A percentile compares a stretch with the other conserved stretches of the same genome.
Evolutionary conservation across 352 stramenopile genomes (phyloP).

Genomic region (Phytophthora chlamydospora): DNA sequence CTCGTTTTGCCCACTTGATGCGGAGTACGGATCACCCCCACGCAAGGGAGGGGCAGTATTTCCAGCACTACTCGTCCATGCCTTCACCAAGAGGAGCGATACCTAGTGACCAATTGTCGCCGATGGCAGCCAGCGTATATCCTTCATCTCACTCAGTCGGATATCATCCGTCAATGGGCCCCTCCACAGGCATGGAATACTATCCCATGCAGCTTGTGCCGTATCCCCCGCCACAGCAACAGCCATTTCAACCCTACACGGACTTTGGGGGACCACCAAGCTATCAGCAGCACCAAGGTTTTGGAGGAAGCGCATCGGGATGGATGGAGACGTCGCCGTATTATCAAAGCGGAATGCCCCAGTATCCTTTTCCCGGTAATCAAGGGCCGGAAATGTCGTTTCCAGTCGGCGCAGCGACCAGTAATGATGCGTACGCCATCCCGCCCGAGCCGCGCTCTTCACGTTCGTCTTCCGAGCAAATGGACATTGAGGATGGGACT

Average conservation of each 20-base stretch:
- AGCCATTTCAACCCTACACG: slow-evolving; percentile 33
- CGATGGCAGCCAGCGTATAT: slow-evolving; percentile 25
- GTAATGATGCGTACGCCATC: slow-evolving; percentile 5
- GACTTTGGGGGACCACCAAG: slow-evolving; percentile 18
- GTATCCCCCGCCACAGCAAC: slow-evolving; percentile 32
- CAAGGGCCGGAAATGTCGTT: slow-evolving; percentile 30
- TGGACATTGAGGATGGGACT: slow-evolving; percentile 29
- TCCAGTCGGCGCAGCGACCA: slow-evolving; percentile 9
- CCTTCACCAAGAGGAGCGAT: slow-evolving; percentile 10
- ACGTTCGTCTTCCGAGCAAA: slow-evolving; percentile 27
- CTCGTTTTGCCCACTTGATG: slow-evolving; percentile 85
- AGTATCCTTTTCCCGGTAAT: slow-evolving; percentile 36
- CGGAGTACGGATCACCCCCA: slow-evolving; percentile 51
- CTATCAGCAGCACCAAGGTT: slow-evolving; percentile 36
- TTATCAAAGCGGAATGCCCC: slow-evolving; percentile 28
- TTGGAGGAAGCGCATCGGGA: slow-evolving; percentile 24
- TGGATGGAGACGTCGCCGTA: slow-evolving; percentile 38
- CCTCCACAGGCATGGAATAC: slow-evolving; percentile 28
- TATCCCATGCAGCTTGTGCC: slow-evolving; percentile 36
- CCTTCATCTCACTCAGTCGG: slow-evolving; percentile 7
- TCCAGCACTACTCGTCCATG: slow-evolving; percentile 19
- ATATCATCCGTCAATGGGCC: slow-evolving; percentile 20
- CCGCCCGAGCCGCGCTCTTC: slow-evolving; percentile 21
- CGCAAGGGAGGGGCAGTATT: slow-evolving; percentile 27
- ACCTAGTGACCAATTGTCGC: slow-evolving; percentile 14